Conservation (phyloP, 331 rosid species). For the Malus hybrid region DNA sequence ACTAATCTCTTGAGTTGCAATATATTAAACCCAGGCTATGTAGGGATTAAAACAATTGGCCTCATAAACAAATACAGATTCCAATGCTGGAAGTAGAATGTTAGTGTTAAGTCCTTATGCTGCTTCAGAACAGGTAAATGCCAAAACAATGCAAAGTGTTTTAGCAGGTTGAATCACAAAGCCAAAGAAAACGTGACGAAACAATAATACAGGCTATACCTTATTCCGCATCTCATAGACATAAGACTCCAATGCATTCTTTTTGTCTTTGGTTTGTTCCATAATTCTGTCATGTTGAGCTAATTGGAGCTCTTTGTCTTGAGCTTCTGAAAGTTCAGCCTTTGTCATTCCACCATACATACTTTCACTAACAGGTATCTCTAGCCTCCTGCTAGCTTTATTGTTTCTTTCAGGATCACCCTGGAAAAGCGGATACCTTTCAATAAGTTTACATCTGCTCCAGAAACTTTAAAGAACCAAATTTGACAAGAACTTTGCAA, state of each 20-base stretch:
- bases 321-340: conserved; percentile 69
- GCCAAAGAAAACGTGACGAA: conserved; percentile 8
- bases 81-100: not conserved
- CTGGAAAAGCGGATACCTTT: conserved; percentile 36
- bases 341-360: conserved; percentile 70
- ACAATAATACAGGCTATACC: conserved; percentile 39
- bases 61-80: not conserved
- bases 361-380: conserved; percentile 57
- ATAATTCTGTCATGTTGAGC: conserved; percentile 64
- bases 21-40: not conserved
- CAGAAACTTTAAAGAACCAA: not conserved
- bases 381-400: conserved; percentile 47
- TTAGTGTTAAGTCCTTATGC: not conserved
- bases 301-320: conserved; percentile 58
- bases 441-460: not conserved
- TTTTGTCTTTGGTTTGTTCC: conserved; percentile 85
- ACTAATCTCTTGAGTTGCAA: not conserved
- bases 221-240: conserved; percentile 91
- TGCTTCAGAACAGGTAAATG: not conserved
- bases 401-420: conserved; percentile 36
- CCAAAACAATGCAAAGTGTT: not conserved
- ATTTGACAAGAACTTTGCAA: not conserved
- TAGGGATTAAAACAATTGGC: not conserved
- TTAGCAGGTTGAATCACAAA: conserved; percentile 14
- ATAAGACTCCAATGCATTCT: conserved; percentile 84